A percentile compares a stretch with the other conserved stretches of the same genome.
These are phyloP conservation scores for Raddia distichophylla DNA, from an alignment of 176 grass and related monocot genomes.

Conservation along the genomic window DNA sequence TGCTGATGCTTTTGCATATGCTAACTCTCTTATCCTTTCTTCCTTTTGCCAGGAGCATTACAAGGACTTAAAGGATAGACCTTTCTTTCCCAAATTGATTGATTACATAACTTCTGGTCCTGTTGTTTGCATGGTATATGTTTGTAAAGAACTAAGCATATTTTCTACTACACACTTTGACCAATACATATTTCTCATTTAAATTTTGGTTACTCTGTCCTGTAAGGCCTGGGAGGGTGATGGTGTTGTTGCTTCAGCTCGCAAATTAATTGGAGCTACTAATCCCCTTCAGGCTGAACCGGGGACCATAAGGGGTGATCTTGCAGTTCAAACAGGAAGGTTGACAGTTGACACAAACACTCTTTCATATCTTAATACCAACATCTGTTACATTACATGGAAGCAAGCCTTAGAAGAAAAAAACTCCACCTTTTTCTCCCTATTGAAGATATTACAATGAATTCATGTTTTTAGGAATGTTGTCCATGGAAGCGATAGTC, in stretches of 20 bases:
- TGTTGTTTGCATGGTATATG: conserved; percentile 95
- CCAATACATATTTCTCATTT: conserved; percentile 5
- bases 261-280: conserved; percentile 92
- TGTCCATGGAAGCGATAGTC: conserved; percentile 96
- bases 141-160: conserved; percentile 26
- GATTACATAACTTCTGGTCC: conserved; percentile 94
- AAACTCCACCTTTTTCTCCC: background rate
- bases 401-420: no score
- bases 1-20: background rate
- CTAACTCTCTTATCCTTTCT: background rate
- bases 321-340: conserved; percentile 99
- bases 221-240: conserved; percentile 91
- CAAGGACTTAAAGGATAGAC: conserved; percentile 83
- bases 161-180: background rate
- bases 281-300: conserved; percentile 96
- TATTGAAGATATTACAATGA: conserved; percentile 19
- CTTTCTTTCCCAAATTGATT: conserved; percentile 82
- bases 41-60: conserved; percentile 79
- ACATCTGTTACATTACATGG: background rate
- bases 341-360: conserved; percentile 34
- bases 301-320: conserved; percentile 90
- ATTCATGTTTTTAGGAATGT: conserved; percentile 69
- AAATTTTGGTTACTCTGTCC: background rate
- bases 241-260: conserved; percentile 90
- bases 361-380: conserved; percentile 33